phyloP scores from a whole-genome alignment of 352 stramenopile species.

The Globisporangium ultimum region DNA sequence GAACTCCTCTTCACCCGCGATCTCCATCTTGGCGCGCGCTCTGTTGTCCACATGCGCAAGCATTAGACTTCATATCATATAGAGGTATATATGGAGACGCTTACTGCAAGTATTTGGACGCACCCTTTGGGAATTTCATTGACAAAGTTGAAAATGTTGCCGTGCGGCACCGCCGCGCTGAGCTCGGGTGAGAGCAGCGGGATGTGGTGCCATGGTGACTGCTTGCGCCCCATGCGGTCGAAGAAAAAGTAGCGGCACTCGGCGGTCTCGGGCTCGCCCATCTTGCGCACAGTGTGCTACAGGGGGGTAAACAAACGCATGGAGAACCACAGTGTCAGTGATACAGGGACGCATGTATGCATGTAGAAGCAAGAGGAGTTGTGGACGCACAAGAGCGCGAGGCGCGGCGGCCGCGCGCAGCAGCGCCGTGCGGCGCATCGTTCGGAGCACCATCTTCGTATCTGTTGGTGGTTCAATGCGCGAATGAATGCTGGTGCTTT shows the following conservation, averaged over 20 bases:
- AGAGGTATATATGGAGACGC: background rate
- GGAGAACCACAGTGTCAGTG: background rate
- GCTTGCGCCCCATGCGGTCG: slow-evolving; percentile 64
- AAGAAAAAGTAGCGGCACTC: slow-evolving; percentile 85
- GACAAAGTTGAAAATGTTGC: slow-evolving; percentile 89
- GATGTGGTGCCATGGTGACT: slow-evolving; percentile 93
- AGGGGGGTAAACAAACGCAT: background rate
- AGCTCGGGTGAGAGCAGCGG: slow-evolving; percentile 62
- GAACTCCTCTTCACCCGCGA: slow-evolving; percentile 85
- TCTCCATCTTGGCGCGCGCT: slow-evolving; percentile 92
- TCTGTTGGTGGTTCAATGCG: background rate
- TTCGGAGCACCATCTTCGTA: background rate
- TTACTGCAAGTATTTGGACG: background rate
- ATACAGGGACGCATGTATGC: background rate
- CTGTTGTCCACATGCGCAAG: slow-evolving; percentile 10
- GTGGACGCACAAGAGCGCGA: background rate
- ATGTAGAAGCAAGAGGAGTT: background rate
- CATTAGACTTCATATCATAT: slow-evolving; percentile 1
- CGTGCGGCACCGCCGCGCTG: slow-evolving; percentile 24
- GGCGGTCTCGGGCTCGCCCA: slow-evolving; percentile 57
- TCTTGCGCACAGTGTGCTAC: slow-evolving; percentile 65
- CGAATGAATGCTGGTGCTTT: background rate
- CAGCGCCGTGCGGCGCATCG: background rate
- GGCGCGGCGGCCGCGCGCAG: background rate
- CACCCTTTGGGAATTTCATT: slow-evolving; percentile 91